Percentiles rank a stretch among this genome's conserved stretches.
Conservation (phyloP, 441 rosid genomes). For the Populus hybrid region DNA sequence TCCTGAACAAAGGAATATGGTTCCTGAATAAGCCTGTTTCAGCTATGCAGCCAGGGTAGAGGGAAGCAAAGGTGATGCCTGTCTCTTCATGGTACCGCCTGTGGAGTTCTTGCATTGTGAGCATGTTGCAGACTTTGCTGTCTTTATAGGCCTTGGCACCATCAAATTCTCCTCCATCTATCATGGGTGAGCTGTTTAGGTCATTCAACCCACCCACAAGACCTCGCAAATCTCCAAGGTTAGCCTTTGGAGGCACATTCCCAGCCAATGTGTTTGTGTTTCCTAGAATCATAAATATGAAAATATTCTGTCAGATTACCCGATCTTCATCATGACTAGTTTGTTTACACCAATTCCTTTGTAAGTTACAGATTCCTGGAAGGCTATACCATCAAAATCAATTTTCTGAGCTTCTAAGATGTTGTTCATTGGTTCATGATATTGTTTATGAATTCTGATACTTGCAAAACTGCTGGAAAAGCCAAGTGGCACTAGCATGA, state of each 20-base stretch:
- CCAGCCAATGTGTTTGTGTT: slow-evolving; percentile 93
- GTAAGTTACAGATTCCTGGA: neutral
- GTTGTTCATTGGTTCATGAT: neutral
- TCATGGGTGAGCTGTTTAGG: slow-evolving; percentile 69
- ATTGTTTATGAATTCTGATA: neutral
- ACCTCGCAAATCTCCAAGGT: slow-evolving; percentile 88
- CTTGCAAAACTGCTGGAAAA: neutral
- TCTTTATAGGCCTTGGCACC: slow-evolving; percentile 98
- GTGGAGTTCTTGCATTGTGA: slow-evolving; percentile 88
- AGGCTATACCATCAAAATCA: neutral
- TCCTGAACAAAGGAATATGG: slow-evolving; percentile 73
- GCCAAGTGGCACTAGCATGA: neutral
- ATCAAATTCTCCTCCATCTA: slow-evolving; percentile 87
- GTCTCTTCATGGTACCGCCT: slow-evolving; percentile 80
- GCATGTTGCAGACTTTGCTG: slow-evolving; percentile 94
- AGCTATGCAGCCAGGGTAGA: slow-evolving; percentile 97
- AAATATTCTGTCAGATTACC: slow-evolving; percentile 9
- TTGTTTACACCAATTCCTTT: neutral
- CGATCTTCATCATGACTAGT: neutral
- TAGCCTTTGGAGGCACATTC: slow-evolving; percentile 90
- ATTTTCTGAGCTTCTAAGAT: neutral
- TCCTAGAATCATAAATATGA: slow-evolving; percentile 32
- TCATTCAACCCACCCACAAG: slow-evolving; percentile 65
- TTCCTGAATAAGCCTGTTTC: slow-evolving; percentile 89
- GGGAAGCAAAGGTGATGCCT: slow-evolving; percentile 74